Percentiles rank a stretch among this genome's conserved stretches.
Conservation (phyloP, 1,284 basidiomycete species). For the Naganishia sp. region DNA sequence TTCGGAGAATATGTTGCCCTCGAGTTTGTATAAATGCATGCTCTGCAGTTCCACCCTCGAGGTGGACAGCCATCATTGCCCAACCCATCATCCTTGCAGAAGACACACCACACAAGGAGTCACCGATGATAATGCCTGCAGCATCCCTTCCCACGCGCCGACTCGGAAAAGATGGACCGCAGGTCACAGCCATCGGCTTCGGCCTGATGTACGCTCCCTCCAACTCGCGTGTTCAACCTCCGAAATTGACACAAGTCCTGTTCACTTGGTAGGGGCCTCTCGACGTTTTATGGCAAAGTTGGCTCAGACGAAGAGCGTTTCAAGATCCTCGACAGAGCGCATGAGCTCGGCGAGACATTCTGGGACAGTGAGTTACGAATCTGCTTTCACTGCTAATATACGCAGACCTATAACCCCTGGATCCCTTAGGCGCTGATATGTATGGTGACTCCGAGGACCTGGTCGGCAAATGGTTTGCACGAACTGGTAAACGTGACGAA, state of each 20-base stretch:
- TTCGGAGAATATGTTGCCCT: no score
- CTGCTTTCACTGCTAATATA: neutral
- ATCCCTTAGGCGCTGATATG: conserved; percentile 25
- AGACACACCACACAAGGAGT: no score
- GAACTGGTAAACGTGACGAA: conserved; percentile 21
- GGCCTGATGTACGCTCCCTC: conserved; percentile 22
- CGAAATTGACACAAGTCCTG: no score
- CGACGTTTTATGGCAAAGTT: conserved; percentile 31
- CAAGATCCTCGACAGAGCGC: conserved; percentile 45
- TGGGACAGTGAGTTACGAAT: conserved; percentile 31
- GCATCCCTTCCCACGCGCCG: conserved; percentile 23
- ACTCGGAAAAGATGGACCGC: conserved; percentile 27
- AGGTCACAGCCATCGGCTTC: conserved; percentile 30
- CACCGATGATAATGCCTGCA: neutral
- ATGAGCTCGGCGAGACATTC: conserved; percentile 32
- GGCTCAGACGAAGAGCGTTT: conserved; percentile 56
- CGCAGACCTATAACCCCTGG: neutral
- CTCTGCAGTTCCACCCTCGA: no score
- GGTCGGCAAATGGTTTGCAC: conserved; percentile 31
- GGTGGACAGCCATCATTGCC: no score
- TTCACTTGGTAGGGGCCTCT: conserved; percentile 11
- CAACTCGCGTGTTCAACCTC: neutral
- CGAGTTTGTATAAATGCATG: no score
- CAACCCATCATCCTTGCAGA: no score
- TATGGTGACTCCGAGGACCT: conserved; percentile 33